These are phyloP conservation scores for Syzygium malaccense DNA, from an alignment of 441 rosid genomes.

Conservation along the genomic window DNA sequence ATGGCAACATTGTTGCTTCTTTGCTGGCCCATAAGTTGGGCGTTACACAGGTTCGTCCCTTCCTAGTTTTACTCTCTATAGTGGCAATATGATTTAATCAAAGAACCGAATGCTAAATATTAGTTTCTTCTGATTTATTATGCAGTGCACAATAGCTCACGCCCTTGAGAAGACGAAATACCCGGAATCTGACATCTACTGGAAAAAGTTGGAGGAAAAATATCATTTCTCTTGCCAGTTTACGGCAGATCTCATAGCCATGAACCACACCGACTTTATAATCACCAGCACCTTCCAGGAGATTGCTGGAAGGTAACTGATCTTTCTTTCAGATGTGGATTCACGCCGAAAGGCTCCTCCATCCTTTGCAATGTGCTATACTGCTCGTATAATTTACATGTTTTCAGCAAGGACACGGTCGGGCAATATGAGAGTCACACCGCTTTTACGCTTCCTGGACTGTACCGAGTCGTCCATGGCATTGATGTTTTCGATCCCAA, in stretches of 20 bases:
- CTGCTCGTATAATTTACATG: background rate
- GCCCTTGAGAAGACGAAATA: constrained; percentile 95
- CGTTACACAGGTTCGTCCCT: constrained; percentile 69
- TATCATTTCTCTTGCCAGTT: constrained; percentile 96
- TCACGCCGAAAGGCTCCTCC: background rate
- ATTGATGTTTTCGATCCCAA: constrained; percentile 91
- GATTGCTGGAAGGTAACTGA: constrained; percentile 87
- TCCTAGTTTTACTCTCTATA: background rate
- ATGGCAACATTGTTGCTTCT: constrained; percentile 94
- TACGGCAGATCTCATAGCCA: constrained; percentile 88
- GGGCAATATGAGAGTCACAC: constrained; percentile 99
- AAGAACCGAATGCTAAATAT: background rate
- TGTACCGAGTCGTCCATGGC: constrained; percentile 92
- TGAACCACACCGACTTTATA: constrained; percentile 96
- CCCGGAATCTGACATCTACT: constrained; percentile 91
- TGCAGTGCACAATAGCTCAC: constrained; percentile 92
- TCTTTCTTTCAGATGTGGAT: background rate
- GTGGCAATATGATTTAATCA: background rate
- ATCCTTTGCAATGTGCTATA: background rate
- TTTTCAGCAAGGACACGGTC: constrained; percentile 84
- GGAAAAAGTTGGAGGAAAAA: constrained; percentile 89
- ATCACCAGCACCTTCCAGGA: constrained; percentile 98
- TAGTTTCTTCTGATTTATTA: background rate
- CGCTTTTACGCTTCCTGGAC: constrained; percentile 89
- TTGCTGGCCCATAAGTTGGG: constrained; percentile 84